Conservation (phyloP, 208 protist species). For the Baffinella frigidus region DNA sequence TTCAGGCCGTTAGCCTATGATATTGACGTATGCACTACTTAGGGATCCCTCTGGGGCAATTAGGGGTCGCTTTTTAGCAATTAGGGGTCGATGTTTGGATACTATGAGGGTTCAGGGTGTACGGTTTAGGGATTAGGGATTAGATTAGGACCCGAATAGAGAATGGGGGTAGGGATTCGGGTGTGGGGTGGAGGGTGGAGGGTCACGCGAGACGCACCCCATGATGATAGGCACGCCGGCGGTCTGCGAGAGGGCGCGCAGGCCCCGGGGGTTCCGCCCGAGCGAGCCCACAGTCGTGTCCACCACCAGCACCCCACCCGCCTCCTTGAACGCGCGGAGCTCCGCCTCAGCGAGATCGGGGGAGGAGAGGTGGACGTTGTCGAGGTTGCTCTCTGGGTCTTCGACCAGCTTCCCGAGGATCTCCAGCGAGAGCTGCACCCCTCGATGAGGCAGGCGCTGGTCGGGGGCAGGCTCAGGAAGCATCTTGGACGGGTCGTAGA, state of each 20-base stretch:
- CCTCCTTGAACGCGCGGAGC: background rate
- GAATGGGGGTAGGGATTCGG: too few relatives aligned
- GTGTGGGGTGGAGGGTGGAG: too few relatives aligned
- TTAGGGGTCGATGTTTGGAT: too few relatives aligned
- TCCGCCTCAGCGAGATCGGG: background rate
- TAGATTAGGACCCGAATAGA: too few relatives aligned
- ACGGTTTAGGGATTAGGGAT: too few relatives aligned
- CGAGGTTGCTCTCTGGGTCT: background rate
- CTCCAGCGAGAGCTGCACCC: background rate
- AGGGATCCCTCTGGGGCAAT: too few relatives aligned
- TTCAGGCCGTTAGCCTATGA: too few relatives aligned
- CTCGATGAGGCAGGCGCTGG: background rate
- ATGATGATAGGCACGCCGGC: background rate
- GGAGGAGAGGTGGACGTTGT: background rate
- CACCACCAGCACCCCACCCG: background rate
- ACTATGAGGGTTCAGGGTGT: too few relatives aligned
- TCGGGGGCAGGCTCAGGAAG: background rate
- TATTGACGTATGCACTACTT: too few relatives aligned
- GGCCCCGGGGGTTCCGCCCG: background rate
- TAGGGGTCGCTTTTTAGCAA: too few relatives aligned
- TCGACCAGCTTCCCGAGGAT: background rate
- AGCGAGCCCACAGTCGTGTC: background rate
- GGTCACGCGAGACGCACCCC: too few relatives aligned
- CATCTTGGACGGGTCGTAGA: background rate
- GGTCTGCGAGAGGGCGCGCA: background rate